phyloP scores from a whole-genome alignment of 768 basidiomycete species.

The Fistulinella prunicolor region DNA sequence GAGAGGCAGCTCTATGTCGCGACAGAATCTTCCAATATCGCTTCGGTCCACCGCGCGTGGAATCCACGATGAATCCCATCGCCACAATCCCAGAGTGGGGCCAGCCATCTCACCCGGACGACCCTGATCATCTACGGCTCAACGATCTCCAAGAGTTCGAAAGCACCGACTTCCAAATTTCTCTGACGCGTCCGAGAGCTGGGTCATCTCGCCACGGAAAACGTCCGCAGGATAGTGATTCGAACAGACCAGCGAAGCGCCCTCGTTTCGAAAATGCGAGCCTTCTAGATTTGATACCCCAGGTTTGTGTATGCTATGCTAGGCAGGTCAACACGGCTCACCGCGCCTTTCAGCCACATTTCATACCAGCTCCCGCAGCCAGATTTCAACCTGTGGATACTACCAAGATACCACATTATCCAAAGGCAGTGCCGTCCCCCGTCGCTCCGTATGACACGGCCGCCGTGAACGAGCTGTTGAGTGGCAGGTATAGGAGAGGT shows the following conservation, averaged over 20 bases:
- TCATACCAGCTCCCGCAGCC: conserved; percentile 17
- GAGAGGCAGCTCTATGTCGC: conserved; percentile 12
- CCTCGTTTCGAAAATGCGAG: conserved; percentile 35
- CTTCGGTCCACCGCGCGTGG: conserved; percentile 15
- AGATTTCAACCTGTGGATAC: conserved; percentile 16
- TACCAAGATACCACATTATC: conserved; percentile 31
- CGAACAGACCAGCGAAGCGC: conserved; percentile 28
- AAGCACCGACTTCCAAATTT: conserved; percentile 31
- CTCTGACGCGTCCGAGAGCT: background rate
- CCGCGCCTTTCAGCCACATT: conserved; percentile 20
- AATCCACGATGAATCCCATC: background rate
- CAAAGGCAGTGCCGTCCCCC: conserved; percentile 34
- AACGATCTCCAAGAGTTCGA: conserved; percentile 45
- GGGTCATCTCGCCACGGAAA: conserved; percentile 6
- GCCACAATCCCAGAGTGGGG: conserved; percentile 42
- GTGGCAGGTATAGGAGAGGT: conserved; percentile 37
- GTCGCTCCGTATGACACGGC: conserved; percentile 36
- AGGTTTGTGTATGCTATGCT: conserved; percentile 35
- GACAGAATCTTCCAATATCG: conserved; percentile 25
- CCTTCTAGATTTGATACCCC: conserved; percentile 41
- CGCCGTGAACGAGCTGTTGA: conserved; percentile 28
- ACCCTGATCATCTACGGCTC: conserved; percentile 37
- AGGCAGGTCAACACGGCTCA: conserved; percentile 10
- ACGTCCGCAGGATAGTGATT: conserved; percentile 1
- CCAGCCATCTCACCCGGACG: conserved; percentile 21